Conservation (phyloP, 495 filamentous ascomycete genomes). For the Clohesyomyces aquaticus region DNA sequence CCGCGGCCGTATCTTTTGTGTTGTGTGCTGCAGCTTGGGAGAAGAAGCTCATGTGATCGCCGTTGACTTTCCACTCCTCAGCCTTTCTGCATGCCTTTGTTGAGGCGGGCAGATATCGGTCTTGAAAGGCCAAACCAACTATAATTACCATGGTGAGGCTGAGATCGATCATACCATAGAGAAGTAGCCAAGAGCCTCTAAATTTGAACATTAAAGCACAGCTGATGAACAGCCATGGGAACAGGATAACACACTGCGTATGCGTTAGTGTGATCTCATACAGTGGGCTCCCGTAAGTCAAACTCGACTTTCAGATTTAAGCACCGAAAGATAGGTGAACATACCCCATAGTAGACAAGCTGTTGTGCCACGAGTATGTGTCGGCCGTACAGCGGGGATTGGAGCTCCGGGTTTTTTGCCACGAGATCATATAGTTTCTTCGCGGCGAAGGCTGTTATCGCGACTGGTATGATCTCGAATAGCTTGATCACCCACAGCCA, state of each 20-base stretch:
- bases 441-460: slow-evolving; percentile 22
- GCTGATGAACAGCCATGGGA: slow-evolving; percentile 33
- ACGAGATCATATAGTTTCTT: slow-evolving; percentile 11
- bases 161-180: slow-evolving; percentile 27
- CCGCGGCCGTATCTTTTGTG: background rate
- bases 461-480: slow-evolving; percentile 16
- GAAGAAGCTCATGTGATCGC: slow-evolving; percentile 27
- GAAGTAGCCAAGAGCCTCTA: slow-evolving; percentile 20
- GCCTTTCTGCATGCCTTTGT: slow-evolving; percentile 11
- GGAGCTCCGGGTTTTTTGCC: slow-evolving; percentile 10
- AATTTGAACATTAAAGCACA: slow-evolving; percentile 7
- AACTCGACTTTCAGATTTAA: too few species aligned
- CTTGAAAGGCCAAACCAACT: slow-evolving; percentile 22
- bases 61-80: slow-evolving; percentile 23
- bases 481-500: slow-evolving; percentile 22
- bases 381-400: slow-evolving; percentile 10
- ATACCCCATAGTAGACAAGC: slow-evolving; percentile 19
- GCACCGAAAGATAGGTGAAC: slow-evolving; percentile 14
- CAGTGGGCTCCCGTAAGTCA: too few species aligned
- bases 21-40: background rate
- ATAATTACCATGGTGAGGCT: slow-evolving; percentile 10
- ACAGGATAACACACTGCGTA: slow-evolving; percentile 14
- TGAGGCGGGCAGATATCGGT: slow-evolving; percentile 22
- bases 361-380: slow-evolving; percentile 18
- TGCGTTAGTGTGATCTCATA: slow-evolving; percentile 5